Evolutionary conservation across 1,284 basidiomycete species (phyloP), one percentile per base, ranked within the genome.

Genomic region (Vanrija pseudolonga): DNA sequence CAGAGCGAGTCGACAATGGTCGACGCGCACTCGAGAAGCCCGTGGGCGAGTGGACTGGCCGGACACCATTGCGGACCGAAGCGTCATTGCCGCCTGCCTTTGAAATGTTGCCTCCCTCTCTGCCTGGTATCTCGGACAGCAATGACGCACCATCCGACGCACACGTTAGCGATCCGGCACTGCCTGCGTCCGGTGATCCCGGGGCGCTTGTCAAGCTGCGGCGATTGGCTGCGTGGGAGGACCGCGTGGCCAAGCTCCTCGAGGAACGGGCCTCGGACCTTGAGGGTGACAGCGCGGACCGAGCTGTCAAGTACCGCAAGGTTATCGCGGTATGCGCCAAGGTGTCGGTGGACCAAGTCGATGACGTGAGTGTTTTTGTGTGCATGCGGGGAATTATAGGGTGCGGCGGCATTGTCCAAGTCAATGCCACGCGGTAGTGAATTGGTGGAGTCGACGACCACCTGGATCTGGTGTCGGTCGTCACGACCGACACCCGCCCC

Each of bases 291-390:
- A 87, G 85, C 68, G 86, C 87, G 15, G 88, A 88, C 73, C 90
- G 89, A 73, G 88, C 92, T 68, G 86, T 86, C 63, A 86, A 90
- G 76, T 96, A 90, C 78, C 87, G 90, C 76, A 90, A 86, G 76
- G 87, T 97, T 57, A 88, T 98, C 19, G 85, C 90, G 20, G 78
- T 95, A 50, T 95, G 91, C 73, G 90, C 91, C 7, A 88, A 89
- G 42, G 86, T 93, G 48, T 83, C 89, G 2, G 81, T 90, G 45
- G 89, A 94, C 65, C 87, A 87, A 72, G 88, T 97, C 44, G 93
- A 96, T 75, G 85, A 85, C 66, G 91, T 93, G 73, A 81, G 87
- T 82, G 12, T 61, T 14, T 6, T 22, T 19, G 38, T 38, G 22
- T 12, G 26, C 28, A 32, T 3, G 40, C 1, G 47, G n/a, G n/a